A percentile compares a stretch with the other conserved stretches of the same genome.
These are phyloP conservation scores for Thelonectria blattea DNA, from an alignment of 2,329 filamentous ascomycete genomes.

Conservation along the genomic window DNA sequence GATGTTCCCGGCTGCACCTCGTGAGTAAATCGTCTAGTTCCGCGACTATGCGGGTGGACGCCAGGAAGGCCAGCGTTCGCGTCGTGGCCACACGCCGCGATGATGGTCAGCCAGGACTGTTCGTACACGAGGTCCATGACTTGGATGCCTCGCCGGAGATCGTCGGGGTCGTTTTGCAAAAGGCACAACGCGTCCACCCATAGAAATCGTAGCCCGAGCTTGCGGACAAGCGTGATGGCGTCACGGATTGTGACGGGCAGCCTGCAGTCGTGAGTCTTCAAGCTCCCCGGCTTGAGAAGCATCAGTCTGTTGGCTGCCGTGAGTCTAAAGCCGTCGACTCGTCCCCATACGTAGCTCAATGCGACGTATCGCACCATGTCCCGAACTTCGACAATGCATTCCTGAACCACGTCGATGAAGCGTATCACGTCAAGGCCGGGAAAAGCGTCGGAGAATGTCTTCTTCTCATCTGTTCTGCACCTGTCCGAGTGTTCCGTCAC, in stretches of 20 bases:
- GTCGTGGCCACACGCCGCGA: slow-evolving; percentile 5
- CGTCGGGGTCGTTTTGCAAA: slow-evolving; percentile 6
- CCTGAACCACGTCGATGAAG: too few relatives aligned
- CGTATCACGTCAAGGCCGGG: too few relatives aligned
- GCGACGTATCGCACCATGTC: too few relatives aligned
- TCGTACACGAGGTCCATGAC: slow-evolving; percentile 13
- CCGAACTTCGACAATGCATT: too few relatives aligned
- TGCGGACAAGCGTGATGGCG: background rate
- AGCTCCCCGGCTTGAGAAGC: background rate
- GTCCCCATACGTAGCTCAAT: slow-evolving; percentile 4
- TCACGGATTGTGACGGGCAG: slow-evolving; percentile 1
- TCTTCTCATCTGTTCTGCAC: too few relatives aligned
- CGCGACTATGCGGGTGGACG: background rate
- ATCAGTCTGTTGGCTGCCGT: background rate
- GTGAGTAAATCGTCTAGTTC: too few relatives aligned
- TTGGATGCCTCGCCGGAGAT: slow-evolving; percentile 4
- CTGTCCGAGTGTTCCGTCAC: too few relatives aligned
- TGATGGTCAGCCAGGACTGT: slow-evolving; percentile 1
- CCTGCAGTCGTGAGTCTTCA: background rate
- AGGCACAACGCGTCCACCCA: slow-evolving; percentile 15
- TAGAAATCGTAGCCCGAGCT: background rate
- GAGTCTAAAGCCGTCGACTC: background rate
- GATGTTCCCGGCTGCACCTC: too few relatives aligned
- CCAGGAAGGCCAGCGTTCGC: slow-evolving; percentile 7
- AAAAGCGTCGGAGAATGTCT: too few relatives aligned